These are phyloP conservation scores for Eremothecium gossypii DNA, from an alignment of 1,139 yeast species.

Conservation along the genomic window DNA sequence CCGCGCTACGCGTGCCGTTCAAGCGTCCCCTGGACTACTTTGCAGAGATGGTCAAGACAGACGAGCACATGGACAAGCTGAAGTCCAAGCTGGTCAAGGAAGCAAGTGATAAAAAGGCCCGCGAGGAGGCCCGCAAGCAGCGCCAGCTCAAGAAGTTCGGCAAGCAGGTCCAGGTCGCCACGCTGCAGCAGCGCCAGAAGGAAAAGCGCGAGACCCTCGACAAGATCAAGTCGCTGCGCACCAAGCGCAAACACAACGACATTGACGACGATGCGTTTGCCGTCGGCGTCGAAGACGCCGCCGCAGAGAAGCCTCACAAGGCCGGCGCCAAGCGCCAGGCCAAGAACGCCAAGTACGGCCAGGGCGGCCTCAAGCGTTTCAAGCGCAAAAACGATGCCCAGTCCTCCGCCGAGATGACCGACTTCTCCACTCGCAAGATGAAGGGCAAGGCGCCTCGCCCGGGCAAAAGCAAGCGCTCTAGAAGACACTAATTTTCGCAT, in stretches of 20 bases:
- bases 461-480: constrained; percentile 60
- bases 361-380: constrained; percentile 72
- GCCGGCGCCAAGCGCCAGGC: constrained; percentile 58
- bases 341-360: constrained; percentile 60
- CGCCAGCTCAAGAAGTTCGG: constrained; percentile 94
- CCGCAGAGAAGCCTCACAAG: constrained; percentile 35
- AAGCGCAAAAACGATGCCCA: constrained; percentile 65
- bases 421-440: constrained; percentile 50
- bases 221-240: constrained; percentile 78
- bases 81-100: constrained; percentile 74
- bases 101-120: constrained; percentile 84
- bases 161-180: constrained; percentile 91
- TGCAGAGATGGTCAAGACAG: constrained; percentile 98
- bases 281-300: constrained; percentile 80
- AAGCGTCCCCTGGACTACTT: constrained; percentile 91
- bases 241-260: constrained; percentile 74
- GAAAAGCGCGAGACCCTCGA: constrained; percentile 89
- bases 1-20: constrained; percentile 69
- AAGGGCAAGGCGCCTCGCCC: constrained; percentile 50
- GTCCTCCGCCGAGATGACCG: constrained; percentile 63
- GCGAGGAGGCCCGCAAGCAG: constrained; percentile 90
- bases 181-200: constrained; percentile 88
- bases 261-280: constrained; percentile 43
- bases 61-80: constrained; percentile 94
- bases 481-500: constrained; percentile 14